Conservation (phyloP, 805 yeast genomes). For the Candida maltosa region DNA sequence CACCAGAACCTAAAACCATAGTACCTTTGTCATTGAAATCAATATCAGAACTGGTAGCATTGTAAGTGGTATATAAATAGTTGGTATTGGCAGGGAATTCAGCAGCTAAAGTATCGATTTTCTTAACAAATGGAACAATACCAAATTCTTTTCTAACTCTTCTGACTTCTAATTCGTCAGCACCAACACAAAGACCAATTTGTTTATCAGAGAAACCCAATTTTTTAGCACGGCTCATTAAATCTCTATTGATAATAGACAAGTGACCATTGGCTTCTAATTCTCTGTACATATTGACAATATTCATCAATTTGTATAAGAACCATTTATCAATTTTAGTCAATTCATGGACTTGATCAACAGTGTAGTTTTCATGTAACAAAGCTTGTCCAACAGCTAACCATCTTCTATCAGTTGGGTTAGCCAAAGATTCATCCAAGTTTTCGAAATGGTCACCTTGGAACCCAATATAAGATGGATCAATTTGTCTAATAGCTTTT, state of each 20-base stretch:
- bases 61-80: constrained; percentile 93
- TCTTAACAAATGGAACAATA: constrained; percentile 89
- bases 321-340: constrained; percentile 96
- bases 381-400: constrained; percentile 97
- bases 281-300: constrained; percentile 84
- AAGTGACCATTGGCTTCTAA: constrained; percentile 60
- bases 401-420: constrained; percentile 96
- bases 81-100: constrained; percentile 98
- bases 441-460: constrained; percentile 80
- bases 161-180: constrained; percentile 79
- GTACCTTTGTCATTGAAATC: constrained; percentile 87
- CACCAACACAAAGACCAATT: constrained; percentile 72
- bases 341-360: constrained; percentile 87
- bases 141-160: constrained; percentile 75
- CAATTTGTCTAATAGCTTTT: constrained; percentile 95
- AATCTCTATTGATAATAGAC: constrained; percentile 59
- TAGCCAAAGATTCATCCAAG: constrained; percentile 70
- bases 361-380: constrained; percentile 84
- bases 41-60: constrained; percentile 83
- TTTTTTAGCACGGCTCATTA: constrained; percentile 79
- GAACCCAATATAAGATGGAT: constrained; percentile 86
- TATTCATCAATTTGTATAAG: constrained; percentile 86
- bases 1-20: constrained; percentile 97
- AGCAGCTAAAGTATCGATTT: constrained; percentile 96
- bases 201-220: constrained; percentile 95